Base-by-base conservation (phyloP, 495 filamentous ascomycete species). In the Neurospora sp. region DNA sequence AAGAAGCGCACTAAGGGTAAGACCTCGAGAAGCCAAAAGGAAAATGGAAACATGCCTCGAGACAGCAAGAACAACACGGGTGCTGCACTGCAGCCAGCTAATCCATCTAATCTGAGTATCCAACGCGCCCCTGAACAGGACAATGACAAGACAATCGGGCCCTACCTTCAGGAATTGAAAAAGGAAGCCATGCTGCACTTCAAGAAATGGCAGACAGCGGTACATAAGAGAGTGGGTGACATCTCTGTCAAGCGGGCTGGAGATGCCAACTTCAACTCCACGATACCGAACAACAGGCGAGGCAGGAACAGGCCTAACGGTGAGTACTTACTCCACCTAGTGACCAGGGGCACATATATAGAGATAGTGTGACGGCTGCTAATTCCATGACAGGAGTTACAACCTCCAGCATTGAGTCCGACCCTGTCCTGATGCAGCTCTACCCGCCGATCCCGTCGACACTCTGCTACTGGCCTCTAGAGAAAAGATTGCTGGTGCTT, bases 401-500 rank as follows among this genome's bases (percentile, higher is more conserved):
- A 68, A 72, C 78, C 8, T 72, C 78, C 27, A 76, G 74, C 35
- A 74, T 83, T 39, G 80, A 83, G 72, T 71, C 77, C 38, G 83
- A 86, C 42, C 79, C 78, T 8, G 75, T 74, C 31, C 75, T 87
- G 71, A 76, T 77, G 40, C 75, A 79, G 59, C 77, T 85, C 4
- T 86, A 85, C 73, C 84, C 85, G 9, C 84, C 86, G 0, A 82
- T 78, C 11, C 74, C 79, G 11, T 88, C 84, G 14, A 69, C 82
- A 22, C 82, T 88, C 16, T 78, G 73, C 46, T 76, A 81, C 0
- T 75, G 83, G 20, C 77, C 82, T 0, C 79, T 80, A 68, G 84
- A 86, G 68, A 87, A 85, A 74, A 80, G 84, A 20, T 80, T 79
- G 8, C 76, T 87, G 42, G 75, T 89, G 18, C 78, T 89, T 12